Evolutionary conservation across 805 yeast genomes (phyloP).

Genomic region (Metschnikowia aberdeeniae): DNA sequence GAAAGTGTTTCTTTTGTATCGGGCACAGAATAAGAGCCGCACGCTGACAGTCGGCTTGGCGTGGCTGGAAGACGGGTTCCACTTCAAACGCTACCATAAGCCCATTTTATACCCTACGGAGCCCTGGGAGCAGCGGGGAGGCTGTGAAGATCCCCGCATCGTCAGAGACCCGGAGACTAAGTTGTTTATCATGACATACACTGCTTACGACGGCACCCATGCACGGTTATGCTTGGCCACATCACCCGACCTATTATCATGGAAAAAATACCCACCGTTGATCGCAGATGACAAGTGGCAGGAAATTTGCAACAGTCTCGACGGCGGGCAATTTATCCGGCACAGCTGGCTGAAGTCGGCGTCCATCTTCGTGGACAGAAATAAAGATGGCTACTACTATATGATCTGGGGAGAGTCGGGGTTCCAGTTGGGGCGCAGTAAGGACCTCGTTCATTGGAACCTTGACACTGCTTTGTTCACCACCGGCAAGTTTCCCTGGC

Average conservation of each 20-base stretch:
- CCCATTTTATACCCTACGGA: slow-evolving; percentile 37
- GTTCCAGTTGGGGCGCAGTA: slow-evolving; percentile 34
- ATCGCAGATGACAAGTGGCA: slow-evolving; percentile 26
- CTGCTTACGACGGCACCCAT: slow-evolving; percentile 31
- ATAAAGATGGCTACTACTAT: slow-evolving; percentile 33
- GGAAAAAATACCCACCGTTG: slow-evolving; percentile 38
- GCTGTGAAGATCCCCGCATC: slow-evolving; percentile 42
- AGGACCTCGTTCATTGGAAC: slow-evolving; percentile 35
- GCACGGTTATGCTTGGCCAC: slow-evolving; percentile 41
- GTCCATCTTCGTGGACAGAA: slow-evolving; percentile 32
- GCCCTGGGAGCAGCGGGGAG: slow-evolving; percentile 38
- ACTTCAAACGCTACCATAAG: slow-evolving; percentile 25
- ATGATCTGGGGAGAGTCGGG: slow-evolving; percentile 44
- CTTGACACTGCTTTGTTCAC: slow-evolving; percentile 24
- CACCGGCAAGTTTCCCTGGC: slow-evolving; percentile 26
- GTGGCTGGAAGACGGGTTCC: slow-evolving; percentile 38
- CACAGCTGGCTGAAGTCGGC: slow-evolving; percentile 41
- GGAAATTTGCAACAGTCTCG: slow-evolving; percentile 26
- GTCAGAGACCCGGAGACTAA: slow-evolving; percentile 35
- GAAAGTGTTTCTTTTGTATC: slow-evolving; percentile 32
- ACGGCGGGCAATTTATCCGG: slow-evolving; percentile 26
- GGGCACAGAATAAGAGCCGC: slow-evolving; percentile 36
- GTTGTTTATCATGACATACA: slow-evolving; percentile 37
- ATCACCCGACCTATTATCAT: slow-evolving; percentile 31
- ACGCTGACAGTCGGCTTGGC: slow-evolving; percentile 37